Evolutionary conservation across 352 stramenopile genomes (phyloP), one percentile per base, ranked within the genome.

Genomic region (Phytopythium delawarense): DNA sequence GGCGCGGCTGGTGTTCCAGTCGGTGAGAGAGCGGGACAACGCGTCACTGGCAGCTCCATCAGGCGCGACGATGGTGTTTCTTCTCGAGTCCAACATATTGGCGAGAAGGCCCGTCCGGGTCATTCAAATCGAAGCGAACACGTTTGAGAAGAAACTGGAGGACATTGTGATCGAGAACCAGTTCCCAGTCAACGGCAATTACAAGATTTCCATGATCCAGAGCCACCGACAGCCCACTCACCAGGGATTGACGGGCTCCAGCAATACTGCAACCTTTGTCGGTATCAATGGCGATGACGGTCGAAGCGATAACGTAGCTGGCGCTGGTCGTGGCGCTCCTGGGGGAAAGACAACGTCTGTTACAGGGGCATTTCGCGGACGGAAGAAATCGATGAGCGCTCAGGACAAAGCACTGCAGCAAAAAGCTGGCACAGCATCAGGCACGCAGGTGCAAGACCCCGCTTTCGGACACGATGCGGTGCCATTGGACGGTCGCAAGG

Each of bases 31-130:
- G 18, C 62, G 70, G 4, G 66, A 62, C 0, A 60, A 39, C 18
- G 57, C 62, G 6, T 66, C 59, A 0, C 23, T 39, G 21, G 13
- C 42, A 0, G 61, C 18, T 15, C 67, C 61, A 34, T 57, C 64
- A 20, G 81, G 82, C 1, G 79, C 87, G 12, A 94, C 89, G 3
- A 96, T 98, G 81, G 90, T 97, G 9, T 98, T 98, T 51, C n/a
- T 92, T 0, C 71, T 98, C 1, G 84, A 89, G 46, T 95, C 82
- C 1, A 88, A 91, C 57, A 91, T 98, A 34, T 71, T 87, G 1
- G 75, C 79, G 2, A 67, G 89, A 2, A 83, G 88, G 54, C 88
- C 91, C 0, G 78, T 96, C 34, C 78, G 85, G 0, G 74, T 92
- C n/a, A 81, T 96, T 48, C 79, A 94, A 59, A 72, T 92, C 3